A percentile compares a stretch with the other conserved stretches of the same genome.
Evolutionary conservation across 768 basidiomycete genomes (phyloP).

Genomic region (Boletellus emodensis): DNA sequence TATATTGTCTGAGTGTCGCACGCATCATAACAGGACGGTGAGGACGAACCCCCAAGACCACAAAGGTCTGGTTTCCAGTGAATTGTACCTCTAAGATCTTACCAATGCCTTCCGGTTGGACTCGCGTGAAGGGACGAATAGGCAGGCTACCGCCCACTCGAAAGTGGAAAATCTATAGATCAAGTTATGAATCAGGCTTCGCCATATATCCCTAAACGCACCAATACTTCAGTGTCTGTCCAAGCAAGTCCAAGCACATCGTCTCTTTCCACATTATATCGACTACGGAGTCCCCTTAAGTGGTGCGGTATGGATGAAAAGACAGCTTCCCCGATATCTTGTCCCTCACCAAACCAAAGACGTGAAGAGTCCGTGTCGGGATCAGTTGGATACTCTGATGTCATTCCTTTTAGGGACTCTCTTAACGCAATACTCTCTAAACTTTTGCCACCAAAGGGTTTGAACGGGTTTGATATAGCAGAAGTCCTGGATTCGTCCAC

Average conservation of each 20-base stretch:
- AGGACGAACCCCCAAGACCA: slow-evolving; percentile 25
- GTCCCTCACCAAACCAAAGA: slow-evolving; percentile 24
- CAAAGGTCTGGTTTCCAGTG: slow-evolving; percentile 19
- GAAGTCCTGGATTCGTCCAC: slow-evolving; percentile 29
- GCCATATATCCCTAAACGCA: slow-evolving; percentile 4
- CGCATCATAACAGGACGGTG: background rate
- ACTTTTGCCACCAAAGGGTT: slow-evolving; percentile 47
- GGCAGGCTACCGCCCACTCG: background rate
- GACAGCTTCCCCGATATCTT: slow-evolving; percentile 11
- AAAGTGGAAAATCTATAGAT: slow-evolving; percentile 20
- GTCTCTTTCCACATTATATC: slow-evolving; percentile 21
- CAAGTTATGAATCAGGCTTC: background rate
- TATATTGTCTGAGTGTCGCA: slow-evolving; percentile 3
- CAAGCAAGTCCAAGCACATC: slow-evolving; percentile 43
- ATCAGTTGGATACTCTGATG: slow-evolving; percentile 30
- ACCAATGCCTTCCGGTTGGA: slow-evolving; percentile 19
- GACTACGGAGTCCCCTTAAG: slow-evolving; percentile 17
- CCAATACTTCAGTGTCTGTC: slow-evolving; percentile 38
- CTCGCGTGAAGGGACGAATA: slow-evolving; percentile 3
- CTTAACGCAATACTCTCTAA: slow-evolving; percentile 38
- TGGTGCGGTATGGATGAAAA: slow-evolving; percentile 12
- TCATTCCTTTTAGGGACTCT: slow-evolving; percentile 19
- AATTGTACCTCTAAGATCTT: slow-evolving; percentile 22
- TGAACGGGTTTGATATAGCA: slow-evolving; percentile 65
- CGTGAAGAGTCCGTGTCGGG: slow-evolving; percentile 17